Evolutionary conservation across 805 yeast species (phyloP), one percentile per base, ranked within the genome.

Genomic region (Saccharomycopsis fodiens): DNA sequence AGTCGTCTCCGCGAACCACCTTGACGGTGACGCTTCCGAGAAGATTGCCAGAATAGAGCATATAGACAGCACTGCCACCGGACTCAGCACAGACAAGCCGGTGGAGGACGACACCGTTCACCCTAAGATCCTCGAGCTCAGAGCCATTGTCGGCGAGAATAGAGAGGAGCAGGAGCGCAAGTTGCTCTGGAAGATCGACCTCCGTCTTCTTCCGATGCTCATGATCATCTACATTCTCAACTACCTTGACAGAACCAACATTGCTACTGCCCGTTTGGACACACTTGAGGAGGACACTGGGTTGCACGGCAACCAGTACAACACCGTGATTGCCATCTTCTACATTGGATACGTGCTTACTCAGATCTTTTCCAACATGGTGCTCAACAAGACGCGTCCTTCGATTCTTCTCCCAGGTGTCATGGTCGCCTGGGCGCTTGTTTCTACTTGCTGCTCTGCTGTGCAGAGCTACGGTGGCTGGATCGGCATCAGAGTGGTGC

Each of bases 171-270:
- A 75, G 39, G 74, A 73, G 51, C 60, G 54, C 43, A 69, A 63
- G 47, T 65, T 75, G 13, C 67, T 67, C 30, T 55, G 72, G 39
- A 75, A 72, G 51, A 59, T 74, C 35, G 82, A 78, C 53, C 23
- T 68, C 6, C 59, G 78, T 48, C 63, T 75, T 44, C 58, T 75
- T 47, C 78, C 79, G 16, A 67, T 70, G 70, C 53, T 74, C 27
- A 68, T 73, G 46, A 60, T 66, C 51, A 69, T 75, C 52, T 75
- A 74, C 54, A 70, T 75, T 49, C 64, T 76, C 50, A 75, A 75
- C 52, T 73, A 71, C 50, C 55, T 73, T 48, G 78, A 73, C 54
- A 56, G 77, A 49, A 72, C 70, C 54, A 72, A 70, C 52, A 70
- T 72, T 52, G 75, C 76, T 2, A 31, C 69, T 45, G 76, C 77